Base-by-base conservation (phyloP, 1,284 basidiomycete genomes). In the Puccinia brachypodii region DNA sequence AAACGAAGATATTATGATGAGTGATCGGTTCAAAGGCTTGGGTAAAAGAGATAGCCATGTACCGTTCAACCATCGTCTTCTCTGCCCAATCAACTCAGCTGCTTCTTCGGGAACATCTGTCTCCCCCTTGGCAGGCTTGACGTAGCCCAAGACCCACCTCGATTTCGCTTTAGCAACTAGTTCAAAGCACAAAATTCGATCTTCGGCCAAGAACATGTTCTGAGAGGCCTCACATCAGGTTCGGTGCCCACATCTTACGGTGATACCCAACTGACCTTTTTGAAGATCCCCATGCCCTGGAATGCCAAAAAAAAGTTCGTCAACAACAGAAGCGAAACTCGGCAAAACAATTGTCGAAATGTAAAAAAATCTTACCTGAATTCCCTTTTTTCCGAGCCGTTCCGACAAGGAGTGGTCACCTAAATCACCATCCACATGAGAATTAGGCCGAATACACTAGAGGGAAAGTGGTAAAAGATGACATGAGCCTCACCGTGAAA, bases 31-130 rank as follows among this genome's bases (percentile, higher is more conserved):
- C 31, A 19, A 31, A 22, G 4, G 31, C 9, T 19, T 40, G 3
- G 8, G 28, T 16, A 3, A 40, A 71, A 25, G 16, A 31, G 9
- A 50, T 28, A 50, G 16, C 42, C 98, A 97, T 13, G 94, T 96
- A 83, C 96, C 96, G 85, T 99, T 99, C 85, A 98, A 87, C 96
- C 95, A 97, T 84, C 95, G 92, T 84, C 94, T 92, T 87, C 94
- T 93, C 87, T 99, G 96, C 25, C 80, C 80, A 50, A 82, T 98
- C 80, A 99, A 88, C 86, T 96, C 95, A 3, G 92, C 90, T 2
- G 94, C 95, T 28, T 90, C 89, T 87, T 98, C 96, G 13, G 86
- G 94, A 28, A 96, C 94, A 89, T 96, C 94, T 0, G 94, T 96
- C 87, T 97, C 96, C 16, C 94, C 95, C 87, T 96, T 97, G 85